phyloP scores from a whole-genome alignment of 805 yeast genomes.

The Starmera caribaea region DNA sequence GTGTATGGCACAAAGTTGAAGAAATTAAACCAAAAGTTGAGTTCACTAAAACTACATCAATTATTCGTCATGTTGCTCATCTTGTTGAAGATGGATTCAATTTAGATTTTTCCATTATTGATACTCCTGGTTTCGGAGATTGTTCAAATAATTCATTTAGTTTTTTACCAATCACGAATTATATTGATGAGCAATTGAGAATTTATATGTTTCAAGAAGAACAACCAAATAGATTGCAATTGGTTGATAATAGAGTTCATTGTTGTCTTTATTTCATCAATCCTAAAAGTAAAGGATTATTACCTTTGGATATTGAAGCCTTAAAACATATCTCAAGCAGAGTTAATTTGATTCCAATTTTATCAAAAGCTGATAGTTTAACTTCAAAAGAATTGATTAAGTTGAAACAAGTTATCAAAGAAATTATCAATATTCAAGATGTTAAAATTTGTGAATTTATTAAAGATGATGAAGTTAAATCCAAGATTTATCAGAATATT shows the following conservation, averaged over 20 bases:
- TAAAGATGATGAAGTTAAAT: conserved; percentile 26
- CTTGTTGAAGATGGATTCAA: conserved; percentile 52
- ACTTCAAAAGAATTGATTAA: conserved; percentile 43
- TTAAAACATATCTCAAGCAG: conserved; percentile 63
- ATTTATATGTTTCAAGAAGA: conserved; percentile 63
- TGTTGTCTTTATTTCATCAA: conserved; percentile 76
- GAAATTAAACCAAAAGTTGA: conserved; percentile 28
- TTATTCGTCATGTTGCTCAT: conserved; percentile 32
- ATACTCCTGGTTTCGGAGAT: conserved; percentile 75
- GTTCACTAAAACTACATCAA: conserved; percentile 24
- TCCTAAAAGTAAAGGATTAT: conserved; percentile 54
- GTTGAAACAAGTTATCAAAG: conserved; percentile 45
- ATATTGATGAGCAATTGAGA: conserved; percentile 73
- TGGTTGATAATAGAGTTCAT: conserved; percentile 65
- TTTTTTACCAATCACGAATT: conserved; percentile 62
- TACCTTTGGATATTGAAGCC: conserved; percentile 60
- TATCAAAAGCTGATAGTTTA: conserved; percentile 72
- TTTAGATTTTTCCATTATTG: conserved; percentile 53
- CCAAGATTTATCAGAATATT: conserved; percentile 28
- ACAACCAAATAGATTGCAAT: conserved; percentile 50
- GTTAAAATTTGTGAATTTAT: conserved; percentile 50
- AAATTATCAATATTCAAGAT: conserved; percentile 39
- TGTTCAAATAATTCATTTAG: conserved; percentile 52
- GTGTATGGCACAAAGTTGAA: conserved; percentile 30
- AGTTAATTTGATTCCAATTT: conserved; percentile 74